Base-by-base conservation (phyloP, 345 rosid genomes). In the Mallotus nudiflorus region DNA sequence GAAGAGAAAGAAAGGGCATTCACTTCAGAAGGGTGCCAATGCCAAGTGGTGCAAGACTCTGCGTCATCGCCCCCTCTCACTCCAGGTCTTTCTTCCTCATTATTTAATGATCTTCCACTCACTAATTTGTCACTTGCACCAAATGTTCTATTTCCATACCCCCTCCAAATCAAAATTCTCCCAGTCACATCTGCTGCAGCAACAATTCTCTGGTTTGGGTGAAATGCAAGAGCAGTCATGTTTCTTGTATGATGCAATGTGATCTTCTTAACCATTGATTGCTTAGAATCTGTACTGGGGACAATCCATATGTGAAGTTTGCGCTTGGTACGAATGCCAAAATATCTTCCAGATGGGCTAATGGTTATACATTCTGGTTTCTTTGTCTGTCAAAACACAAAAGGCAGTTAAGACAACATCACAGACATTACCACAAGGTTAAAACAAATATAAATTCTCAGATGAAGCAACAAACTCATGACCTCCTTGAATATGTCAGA, bases 121-220 rank as follows among this genome's bases (percentile, higher is more conserved):
- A 22, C 56, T 75, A 40, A 49, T 49, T 46, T 76, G 51, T 80
- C 78, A 67, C 75, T 69, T 9, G 3, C 61, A 27, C 81, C 66
- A 83, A 85, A 85, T 45, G 80, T 70, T 75, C 75, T 85, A 69
- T 80, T 82, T 62, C 99, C 99, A 64, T 85, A 80, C 63, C 87
- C 87, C 78, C 98, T 95, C 97, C 97, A 95, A 49, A 89, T 81
- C 70, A 95, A 85, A 77, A 95, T 82, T 82, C 99, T 90, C 58
- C 99, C 99, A 0, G 96, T 89, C 44, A 78, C 85, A 86, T 95
- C 99, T 67, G 98, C 99, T 14, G 91, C 97, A 31, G 89, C 98
- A 54, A 95, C 74, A 76, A 90, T 80, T 64, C 87, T 87, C 76
- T 95, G 86, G 25, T 78, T 83, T 45, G 94, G 97, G 77, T 92